Base-by-base conservation (phyloP, 805 yeast genomes). In the Brettanomyces custersianus region DNA sequence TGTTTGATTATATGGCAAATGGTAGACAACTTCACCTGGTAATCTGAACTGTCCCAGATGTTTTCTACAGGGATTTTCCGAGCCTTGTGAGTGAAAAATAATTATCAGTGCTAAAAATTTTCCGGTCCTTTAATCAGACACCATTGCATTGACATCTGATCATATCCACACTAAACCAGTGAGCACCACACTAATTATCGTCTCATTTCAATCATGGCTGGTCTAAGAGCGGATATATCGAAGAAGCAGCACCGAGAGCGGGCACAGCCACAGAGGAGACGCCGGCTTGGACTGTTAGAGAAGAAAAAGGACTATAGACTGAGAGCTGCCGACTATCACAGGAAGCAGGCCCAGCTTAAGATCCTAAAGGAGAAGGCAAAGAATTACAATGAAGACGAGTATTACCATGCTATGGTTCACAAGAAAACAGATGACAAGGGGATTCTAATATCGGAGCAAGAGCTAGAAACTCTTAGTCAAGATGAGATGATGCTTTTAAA, bases 231-330 rank as follows among this genome's bases (percentile, higher is more conserved):
- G 57, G 83, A 86, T 52, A 79, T 90, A 9, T 96, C 90, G 59
- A 92, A 94, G 66, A 92, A 86, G 54, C 97, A 92, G 65, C 98
- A 92, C 53, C 68, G 87, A 40, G 98, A 92, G 64, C 75, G 98
- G 51, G 73, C 95, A 5, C 98, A 92, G 60, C 82, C 90, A 1
- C 67, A 65, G 32, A 77, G 72, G 31, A 70, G 98, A 39, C 65
- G 74, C 48, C 72, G 72, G 54, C 77, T 70, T 59, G 98, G 98
- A 29, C 74, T 88, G 24, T 68, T 92, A 31, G 98, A 92, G 61
- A 92, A 92, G 71, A 92, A 92, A 67, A 81, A 82, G 58, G 94
- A 82, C 55, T 82, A 82, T 66, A 66, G 50, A 40, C 52, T 73
- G 27, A 59, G 80, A 50, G 77, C 78, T 4, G 68, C 65, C 15